Evolutionary conservation across 441 rosid genomes (phyloP), one percentile per base, ranked within the genome.

Genomic region (Geranium incanum): DNA sequence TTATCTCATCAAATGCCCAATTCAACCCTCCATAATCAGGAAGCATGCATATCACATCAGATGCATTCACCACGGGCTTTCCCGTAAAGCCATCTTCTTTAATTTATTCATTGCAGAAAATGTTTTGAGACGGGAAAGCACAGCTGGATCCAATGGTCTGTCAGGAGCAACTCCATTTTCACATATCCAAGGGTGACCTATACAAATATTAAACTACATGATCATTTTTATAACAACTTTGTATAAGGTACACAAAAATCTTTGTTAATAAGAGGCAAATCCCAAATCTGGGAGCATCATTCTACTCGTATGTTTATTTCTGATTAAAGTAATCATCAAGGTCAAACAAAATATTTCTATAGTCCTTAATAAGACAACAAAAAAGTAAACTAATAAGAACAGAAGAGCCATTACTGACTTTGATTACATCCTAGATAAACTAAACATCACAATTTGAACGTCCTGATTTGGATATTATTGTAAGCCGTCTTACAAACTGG

Each of bases 101-200:
- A 95, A 70, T 78, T 91, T 92, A 80, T 95, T 95, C 99, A 95
- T 92, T 55, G 98, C 98, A 48, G 99, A 95, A 80, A 95, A 95
- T 77, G 87, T 92, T 74, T 92, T 92, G 73, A 95, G 92, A 70
- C 99, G 97, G 70, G 99, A 92, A 74, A 95, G 86, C 66, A 95
- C 96, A 76, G 98, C 99, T 8, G 98, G 86, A 83, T 92, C 99
- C 70, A 95, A 81, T 15, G 97, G 84, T 81, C 89, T 92, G 83
- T 95, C 99, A 3, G 98, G 99, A 50, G 99, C 99, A 79, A 95
- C 98, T 80, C 99, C 99, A 70, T 93, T 95, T 81, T 95, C 90
- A 74, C 92, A 90, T 45, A 95, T 92, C 99, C 98, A 95, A 39
- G 99, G 99, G 80, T 95, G 99, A 75, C 97, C 99, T 95, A 75